phyloP scores from a whole-genome alignment of 495 filamentous ascomycete species.

The Xylaria acuta region DNA sequence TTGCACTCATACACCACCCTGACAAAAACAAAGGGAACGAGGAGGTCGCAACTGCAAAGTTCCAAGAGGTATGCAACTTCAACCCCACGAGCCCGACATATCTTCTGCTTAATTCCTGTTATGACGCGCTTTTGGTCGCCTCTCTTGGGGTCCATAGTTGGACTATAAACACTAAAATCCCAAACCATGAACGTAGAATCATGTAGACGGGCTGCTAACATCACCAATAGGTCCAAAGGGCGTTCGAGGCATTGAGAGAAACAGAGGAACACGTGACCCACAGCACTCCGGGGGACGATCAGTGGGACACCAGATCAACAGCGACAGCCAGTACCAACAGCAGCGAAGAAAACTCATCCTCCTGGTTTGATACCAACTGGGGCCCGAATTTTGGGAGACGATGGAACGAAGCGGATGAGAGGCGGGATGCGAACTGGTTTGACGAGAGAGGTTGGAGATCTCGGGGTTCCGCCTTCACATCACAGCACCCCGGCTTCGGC shows the following conservation, averaged over 20 bases:
- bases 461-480: neutral
- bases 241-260: neutral
- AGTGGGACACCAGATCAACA: neutral
- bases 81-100: neutral
- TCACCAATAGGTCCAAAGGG: neutral
- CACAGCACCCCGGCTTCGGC: slow-evolving; percentile 4
- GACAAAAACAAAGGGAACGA: slow-evolving; percentile 19
- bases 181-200: neutral
- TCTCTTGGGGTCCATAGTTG: neutral
- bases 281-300: neutral
- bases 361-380: slow-evolving; percentile 14
- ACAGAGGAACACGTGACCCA: neutral
- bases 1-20: slow-evolving; percentile 13
- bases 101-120: neutral
- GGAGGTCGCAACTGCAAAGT: slow-evolving; percentile 10
- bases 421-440: neutral
- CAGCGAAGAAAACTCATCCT: neutral
- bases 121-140: neutral
- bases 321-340: neutral
- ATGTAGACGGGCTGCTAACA: neutral
- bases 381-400: neutral
- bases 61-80: neutral
- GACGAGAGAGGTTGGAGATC: slow-evolving; percentile 14
- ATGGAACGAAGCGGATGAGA: neutral
- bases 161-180: neutral